Evolutionary conservation across 1,284 basidiomycete species (phyloP), one percentile per base, ranked within the genome.

Genomic region (Trichosporon asahii): DNA sequence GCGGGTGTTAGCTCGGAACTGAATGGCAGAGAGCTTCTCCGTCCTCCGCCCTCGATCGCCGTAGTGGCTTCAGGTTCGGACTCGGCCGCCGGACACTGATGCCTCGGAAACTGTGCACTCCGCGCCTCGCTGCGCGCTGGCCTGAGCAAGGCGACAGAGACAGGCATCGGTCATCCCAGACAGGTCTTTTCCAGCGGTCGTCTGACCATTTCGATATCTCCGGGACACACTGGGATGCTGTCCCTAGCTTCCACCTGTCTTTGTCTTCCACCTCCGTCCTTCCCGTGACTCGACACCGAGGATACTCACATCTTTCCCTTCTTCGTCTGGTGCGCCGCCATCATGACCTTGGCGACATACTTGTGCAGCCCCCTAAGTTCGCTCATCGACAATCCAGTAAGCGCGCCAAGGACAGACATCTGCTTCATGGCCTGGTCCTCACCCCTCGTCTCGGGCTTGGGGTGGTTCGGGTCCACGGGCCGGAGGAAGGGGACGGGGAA

Each of bases 281-380:
- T 6, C 31, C 31, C 7, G 7, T 33, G 27, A 14, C 31, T n/a
- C 49, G 27, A 14, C 31, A 11, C 49, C 9, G 5, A 7, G 9
- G 14, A 12, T 44, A 79, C 83, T 75, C 74, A 83, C 82, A 80
- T 79, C 70, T 81, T 80, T 18, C 84, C 84, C 76, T 82, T 82
- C 72, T 80, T 82, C 2, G 82, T 84, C 83, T 83, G 83, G 68
- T 84, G 79, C 11, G 76, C 75, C 23, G 83, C 83, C n/a, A 78
- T 72, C 72, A 77, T 78, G 60, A 75, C 33, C 18, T 76, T 76
- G 3, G 82, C 76, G 18, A 75, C 77, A 67, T 76, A 80, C 66
- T 77, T 72, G 66, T 76, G 75, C 71, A 84, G 69, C 0, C 70
- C 72, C 33, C 73, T 68, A 37, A 85, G 29, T 71, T 81, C 80